Evolutionary conservation across 169 alveolate species (phyloP).

Genomic region (Theileria parva): DNA sequence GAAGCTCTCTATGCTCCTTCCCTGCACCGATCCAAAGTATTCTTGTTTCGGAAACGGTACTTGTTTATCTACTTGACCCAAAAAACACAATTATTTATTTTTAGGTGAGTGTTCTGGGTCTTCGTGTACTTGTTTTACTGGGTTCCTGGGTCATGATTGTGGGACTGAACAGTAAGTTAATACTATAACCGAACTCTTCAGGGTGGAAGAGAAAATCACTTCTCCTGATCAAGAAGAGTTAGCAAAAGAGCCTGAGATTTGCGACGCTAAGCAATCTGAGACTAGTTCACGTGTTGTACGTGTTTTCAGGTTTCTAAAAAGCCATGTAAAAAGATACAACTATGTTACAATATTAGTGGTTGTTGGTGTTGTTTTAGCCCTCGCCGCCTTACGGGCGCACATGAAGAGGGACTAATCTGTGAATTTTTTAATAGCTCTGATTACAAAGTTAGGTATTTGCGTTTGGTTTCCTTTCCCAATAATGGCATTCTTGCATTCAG

Average conservation of each 20-base stretch:
- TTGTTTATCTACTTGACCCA: not conserved
- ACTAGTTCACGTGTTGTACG: slow-evolving; percentile 4
- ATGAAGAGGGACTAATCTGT: slow-evolving; percentile 11
- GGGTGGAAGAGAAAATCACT: slow-evolving; percentile 12
- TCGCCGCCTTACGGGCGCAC: slow-evolving; percentile 7
- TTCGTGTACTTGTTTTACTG: slow-evolving; percentile 25
- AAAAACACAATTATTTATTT: not conserved
- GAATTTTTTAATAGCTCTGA: slow-evolving; percentile 7
- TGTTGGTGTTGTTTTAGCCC: not conserved
- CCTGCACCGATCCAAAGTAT: slow-evolving; percentile 58
- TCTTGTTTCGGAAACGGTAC: slow-evolving; percentile 60
- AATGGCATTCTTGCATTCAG: not conserved
- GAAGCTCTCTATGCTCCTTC: slow-evolving; percentile 35
- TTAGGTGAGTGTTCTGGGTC: slow-evolving; percentile 39
- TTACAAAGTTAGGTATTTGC: slow-evolving; percentile 8
- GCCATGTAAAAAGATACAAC: not conserved
- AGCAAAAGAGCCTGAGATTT: not conserved
- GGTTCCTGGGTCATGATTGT: slow-evolving; percentile 57
- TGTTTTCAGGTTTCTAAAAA: not conserved
- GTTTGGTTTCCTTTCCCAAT: not conserved
- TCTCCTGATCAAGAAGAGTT: not conserved
- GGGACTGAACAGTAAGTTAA: slow-evolving; percentile 9
- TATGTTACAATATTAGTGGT: slow-evolving; percentile 4
- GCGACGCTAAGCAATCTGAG: slow-evolving; percentile 12
- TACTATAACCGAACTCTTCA: not conserved